Conservation (phyloP, 441 rosid species). For the Populus tomentosa region DNA sequence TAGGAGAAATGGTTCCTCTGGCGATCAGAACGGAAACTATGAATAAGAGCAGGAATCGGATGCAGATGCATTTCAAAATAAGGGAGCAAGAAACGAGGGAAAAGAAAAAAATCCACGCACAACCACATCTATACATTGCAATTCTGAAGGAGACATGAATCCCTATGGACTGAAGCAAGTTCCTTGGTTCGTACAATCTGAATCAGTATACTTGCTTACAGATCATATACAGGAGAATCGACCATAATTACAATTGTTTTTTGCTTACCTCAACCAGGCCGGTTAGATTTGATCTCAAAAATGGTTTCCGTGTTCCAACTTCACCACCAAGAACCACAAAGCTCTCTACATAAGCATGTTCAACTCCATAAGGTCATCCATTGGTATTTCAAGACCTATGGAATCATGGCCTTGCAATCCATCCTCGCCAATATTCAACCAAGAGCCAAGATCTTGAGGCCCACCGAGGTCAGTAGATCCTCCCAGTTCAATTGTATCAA, state of each 20-base stretch:
- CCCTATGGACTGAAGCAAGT: not conserved
- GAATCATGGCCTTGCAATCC: conserved; percentile 65
- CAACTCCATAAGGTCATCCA: conserved; percentile 77
- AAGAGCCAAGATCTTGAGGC: conserved; percentile 51
- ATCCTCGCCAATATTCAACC: conserved; percentile 61
- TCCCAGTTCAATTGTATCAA: conserved; percentile 42
- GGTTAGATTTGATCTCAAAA: not conserved
- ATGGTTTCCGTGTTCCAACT: not conserved
- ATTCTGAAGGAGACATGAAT: not conserved
- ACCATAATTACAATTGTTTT: not conserved
- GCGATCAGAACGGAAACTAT: too few species aligned
- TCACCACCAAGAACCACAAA: not conserved
- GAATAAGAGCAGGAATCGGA: too few species aligned
- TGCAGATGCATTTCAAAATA: too few species aligned
- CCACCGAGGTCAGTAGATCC: conserved; percentile 31
- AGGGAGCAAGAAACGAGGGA: not conserved
- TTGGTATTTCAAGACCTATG: conserved; percentile 78
- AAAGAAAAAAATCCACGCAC: not conserved
- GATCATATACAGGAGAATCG: conserved; percentile 11
- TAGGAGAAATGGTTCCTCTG: too few species aligned
- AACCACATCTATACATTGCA: not conserved
- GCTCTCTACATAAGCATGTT: conserved; percentile 26
- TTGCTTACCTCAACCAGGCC: not conserved
- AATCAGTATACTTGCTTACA: not conserved
- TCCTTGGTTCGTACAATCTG: not conserved